Evolutionary conservation across 2,329 filamentous ascomycete species (phyloP).

Genomic region (Alternaria longipes): DNA sequence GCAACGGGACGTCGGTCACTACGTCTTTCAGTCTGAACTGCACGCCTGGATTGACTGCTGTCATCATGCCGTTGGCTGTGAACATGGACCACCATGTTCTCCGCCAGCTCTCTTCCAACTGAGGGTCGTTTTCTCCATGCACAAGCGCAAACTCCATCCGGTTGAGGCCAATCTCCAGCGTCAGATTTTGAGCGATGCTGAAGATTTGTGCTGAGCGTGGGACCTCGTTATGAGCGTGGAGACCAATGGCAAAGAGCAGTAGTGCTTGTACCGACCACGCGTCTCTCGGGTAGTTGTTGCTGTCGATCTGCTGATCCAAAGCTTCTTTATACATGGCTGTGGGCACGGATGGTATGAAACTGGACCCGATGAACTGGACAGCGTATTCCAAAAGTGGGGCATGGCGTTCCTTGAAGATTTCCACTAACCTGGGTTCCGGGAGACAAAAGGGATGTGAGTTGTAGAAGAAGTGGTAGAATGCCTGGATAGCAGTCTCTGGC

Average conservation of each 20-base stretch:
- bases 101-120: conserved; percentile 83
- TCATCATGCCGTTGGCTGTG: conserved; percentile 84
- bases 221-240: conserved; percentile 80
- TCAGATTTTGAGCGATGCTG: conserved; percentile 72
- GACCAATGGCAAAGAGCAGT: conserved; percentile 76
- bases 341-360: conserved; percentile 59
- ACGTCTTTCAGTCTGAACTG: conserved; percentile 76
- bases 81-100: conserved; percentile 92
- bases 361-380: conserved; percentile 66
- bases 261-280: conserved; percentile 77
- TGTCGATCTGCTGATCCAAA: conserved; percentile 43
- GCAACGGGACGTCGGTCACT: conserved; percentile 73
- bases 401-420: conserved; percentile 52
- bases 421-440: conserved; percentile 55
- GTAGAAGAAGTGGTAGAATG: conserved; percentile 62
- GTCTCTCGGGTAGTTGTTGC: conserved; percentile 44
- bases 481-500: conserved; percentile 42
- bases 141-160: conserved; percentile 70
- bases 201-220: conserved; percentile 74
- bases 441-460: conserved; percentile 66
- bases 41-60: conserved; percentile 77
- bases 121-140: conserved; percentile 70
- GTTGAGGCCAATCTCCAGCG: conserved; percentile 80
- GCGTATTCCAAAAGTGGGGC: conserved; percentile 60
- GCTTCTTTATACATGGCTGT: conserved; percentile 57